Evolutionary conservation across 768 basidiomycete species (phyloP).

Genomic region (Gymnopilus junonius): DNA sequence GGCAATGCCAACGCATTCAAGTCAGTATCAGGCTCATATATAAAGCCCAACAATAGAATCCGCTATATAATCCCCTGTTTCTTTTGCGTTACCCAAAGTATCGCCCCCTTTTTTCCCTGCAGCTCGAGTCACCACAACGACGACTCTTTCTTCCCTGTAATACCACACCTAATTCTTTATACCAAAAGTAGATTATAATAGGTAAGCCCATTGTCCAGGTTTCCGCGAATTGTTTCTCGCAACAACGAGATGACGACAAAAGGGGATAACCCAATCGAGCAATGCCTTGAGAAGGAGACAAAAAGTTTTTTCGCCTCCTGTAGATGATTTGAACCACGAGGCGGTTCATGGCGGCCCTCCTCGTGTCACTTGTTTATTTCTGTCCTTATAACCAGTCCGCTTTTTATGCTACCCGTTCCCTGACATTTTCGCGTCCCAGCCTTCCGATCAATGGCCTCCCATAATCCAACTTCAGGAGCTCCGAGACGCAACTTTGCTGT

Average conservation of each 20-base stretch:
- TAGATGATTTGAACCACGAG: neutral
- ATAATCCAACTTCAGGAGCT: conserved; percentile 24
- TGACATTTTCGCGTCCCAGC: conserved; percentile 19
- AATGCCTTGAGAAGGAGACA: conserved; percentile 3
- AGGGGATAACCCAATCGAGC: conserved; percentile 14
- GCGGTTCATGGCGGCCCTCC: conserved; percentile 6
- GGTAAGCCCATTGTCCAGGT: neutral
- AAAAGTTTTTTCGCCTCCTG: conserved; percentile 17
- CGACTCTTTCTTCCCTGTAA: neutral
- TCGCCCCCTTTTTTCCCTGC: neutral
- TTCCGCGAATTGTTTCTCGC: neutral
- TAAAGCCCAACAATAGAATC: conserved; percentile 3
- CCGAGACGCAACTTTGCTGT: conserved; percentile 26
- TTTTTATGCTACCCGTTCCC: conserved; percentile 15
- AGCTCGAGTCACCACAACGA: neutral
- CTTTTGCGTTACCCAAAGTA: neutral
- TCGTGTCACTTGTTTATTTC: conserved; percentile 11
- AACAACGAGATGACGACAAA: conserved; percentile 1
- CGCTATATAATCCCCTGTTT: conserved; percentile 2
- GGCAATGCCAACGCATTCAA: conserved; percentile 5
- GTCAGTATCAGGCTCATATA: conserved; percentile 8
- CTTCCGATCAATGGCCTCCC: conserved; percentile 24
- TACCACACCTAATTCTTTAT: neutral
- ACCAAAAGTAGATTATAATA: neutral
- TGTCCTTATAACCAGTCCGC: conserved; percentile 12